Percentiles rank a stretch among this genome's conserved stretches.
Evolutionary conservation across 2,329 filamentous ascomycete genomes (phyloP).

Genomic region (Fusarium sp.): DNA sequence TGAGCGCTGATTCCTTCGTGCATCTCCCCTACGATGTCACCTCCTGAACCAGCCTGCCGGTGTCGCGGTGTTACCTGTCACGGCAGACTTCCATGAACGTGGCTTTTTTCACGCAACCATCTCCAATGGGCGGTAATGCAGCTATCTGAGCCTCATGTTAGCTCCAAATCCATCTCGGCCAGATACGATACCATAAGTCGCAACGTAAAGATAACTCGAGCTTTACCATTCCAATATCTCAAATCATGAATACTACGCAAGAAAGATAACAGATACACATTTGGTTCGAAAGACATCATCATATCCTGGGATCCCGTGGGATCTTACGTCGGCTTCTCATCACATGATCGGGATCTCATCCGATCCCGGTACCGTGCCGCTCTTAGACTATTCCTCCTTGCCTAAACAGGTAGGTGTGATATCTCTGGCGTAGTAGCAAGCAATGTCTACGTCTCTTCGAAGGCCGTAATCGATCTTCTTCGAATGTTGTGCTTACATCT

Average conservation of each 20-base stretch:
- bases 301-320: background rate
- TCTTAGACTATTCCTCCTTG: background rate
- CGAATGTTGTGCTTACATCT: slow-evolving; percentile 9
- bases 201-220: background rate
- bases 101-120: background rate
- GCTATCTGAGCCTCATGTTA: slow-evolving; percentile 9
- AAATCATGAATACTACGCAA: background rate
- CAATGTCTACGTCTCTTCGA: background rate
- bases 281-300: background rate
- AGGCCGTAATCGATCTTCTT: background rate
- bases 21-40: background rate
- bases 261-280: background rate
- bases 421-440: background rate
- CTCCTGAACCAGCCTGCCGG: background rate
- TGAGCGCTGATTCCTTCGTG: background rate
- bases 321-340: background rate
- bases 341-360: slow-evolving; percentile 25
- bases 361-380: slow-evolving; percentile 10
- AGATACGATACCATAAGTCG: background rate
- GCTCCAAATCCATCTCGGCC: background rate
- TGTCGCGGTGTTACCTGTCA: background rate
- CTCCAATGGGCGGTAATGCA: background rate
- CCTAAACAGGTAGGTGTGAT: slow-evolving; percentile 19
- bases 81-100: background rate
- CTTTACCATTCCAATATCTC: background rate